Evolutionary conservation across 2,329 filamentous ascomycete genomes (phyloP).

Genomic region (Colletotrichum euphorbiae): DNA sequence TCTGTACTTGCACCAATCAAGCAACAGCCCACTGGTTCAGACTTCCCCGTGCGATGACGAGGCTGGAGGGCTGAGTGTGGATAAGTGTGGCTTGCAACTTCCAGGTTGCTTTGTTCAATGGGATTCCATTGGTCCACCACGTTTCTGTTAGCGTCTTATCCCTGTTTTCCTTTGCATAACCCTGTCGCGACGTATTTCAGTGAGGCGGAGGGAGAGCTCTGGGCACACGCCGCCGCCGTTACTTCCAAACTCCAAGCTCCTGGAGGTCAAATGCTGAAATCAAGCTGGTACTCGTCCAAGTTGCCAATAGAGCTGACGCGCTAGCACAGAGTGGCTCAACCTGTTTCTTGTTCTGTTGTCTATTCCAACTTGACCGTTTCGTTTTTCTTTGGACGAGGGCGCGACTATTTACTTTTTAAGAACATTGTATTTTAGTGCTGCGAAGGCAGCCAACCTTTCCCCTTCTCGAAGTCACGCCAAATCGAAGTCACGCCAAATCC

Average conservation of each 20-base stretch:
- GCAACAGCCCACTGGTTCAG: conserved; percentile 6
- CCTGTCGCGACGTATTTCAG: conserved; percentile 36
- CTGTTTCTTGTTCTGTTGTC: conserved; percentile 22
- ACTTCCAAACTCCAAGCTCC: conserved; percentile 34
- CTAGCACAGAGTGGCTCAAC: conserved; percentile 24
- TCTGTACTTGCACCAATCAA: conserved; percentile 2
- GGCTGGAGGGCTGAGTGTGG: conserved; percentile 31
- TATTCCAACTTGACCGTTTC: background rate
- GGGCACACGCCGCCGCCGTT: conserved; percentile 37
- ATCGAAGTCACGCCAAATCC: conserved; percentile 1
- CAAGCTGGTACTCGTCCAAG: conserved; percentile 34
- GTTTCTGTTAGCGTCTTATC: conserved; percentile 1
- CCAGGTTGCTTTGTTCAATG: background rate
- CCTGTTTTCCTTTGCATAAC: conserved; percentile 22
- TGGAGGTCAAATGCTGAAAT: conserved; percentile 25
- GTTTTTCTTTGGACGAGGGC: background rate
- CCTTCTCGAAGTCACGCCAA: conserved; percentile 2
- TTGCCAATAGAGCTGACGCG: conserved; percentile 35
- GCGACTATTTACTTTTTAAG: background rate
- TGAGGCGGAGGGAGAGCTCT: conserved; percentile 41
- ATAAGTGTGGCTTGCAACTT: conserved; percentile 27
- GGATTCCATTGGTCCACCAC: conserved; percentile 20
- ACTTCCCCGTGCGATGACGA: conserved; percentile 23
- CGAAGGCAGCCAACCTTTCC: conserved; percentile 4
- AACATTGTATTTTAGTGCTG: background rate